Evolutionary conservation across 768 basidiomycete species (phyloP).

Genomic region (Pleurotus citrinopileatus): DNA sequence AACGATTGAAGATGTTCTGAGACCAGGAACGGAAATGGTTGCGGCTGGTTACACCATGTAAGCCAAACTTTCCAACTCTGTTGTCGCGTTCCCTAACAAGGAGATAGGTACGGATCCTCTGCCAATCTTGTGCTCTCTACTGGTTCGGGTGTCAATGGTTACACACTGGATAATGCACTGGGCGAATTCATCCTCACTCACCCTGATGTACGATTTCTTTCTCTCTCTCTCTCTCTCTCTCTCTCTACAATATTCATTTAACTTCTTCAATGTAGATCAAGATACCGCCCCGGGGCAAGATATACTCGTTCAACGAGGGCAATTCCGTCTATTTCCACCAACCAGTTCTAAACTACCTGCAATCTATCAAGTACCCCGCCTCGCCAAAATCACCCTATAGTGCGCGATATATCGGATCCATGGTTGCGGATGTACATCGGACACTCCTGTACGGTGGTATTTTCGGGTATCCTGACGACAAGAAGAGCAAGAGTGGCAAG

Average conservation of each 20-base stretch:
- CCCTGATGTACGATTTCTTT: slow-evolving; percentile 61
- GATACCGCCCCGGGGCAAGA: slow-evolving; percentile 93
- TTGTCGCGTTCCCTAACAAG: background rate
- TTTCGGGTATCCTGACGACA: slow-evolving; percentile 97
- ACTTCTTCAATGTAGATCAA: slow-evolving; percentile 56
- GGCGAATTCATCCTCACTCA: slow-evolving; percentile 99
- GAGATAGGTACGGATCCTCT: slow-evolving; percentile 78
- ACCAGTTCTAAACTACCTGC: slow-evolving; percentile 78
- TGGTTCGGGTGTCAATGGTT: slow-evolving; percentile 95
- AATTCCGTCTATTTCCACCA: slow-evolving; percentile 93
- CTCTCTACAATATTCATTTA: background rate
- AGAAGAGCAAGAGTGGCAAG: slow-evolving; percentile 96
- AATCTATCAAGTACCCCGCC: slow-evolving; percentile 88
- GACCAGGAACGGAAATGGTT: slow-evolving; percentile 95
- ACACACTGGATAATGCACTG: slow-evolving; percentile 91
- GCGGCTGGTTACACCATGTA: slow-evolving; percentile 97
- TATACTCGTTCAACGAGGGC: slow-evolving; percentile 99
- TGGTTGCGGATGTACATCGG: slow-evolving; percentile 98
- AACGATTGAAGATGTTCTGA: slow-evolving; percentile 82
- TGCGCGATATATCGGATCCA: slow-evolving; percentile 93
- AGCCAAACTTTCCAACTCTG: slow-evolving; percentile 22
- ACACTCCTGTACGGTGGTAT: slow-evolving; percentile 97
- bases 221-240: slow-evolving; percentile 10
- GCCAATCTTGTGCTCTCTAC: slow-evolving; percentile 95
- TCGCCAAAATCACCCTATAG: slow-evolving; percentile 82